Conservation (phyloP, 1,284 basidiomycete species). For the Apiotrichum siamense region DNA sequence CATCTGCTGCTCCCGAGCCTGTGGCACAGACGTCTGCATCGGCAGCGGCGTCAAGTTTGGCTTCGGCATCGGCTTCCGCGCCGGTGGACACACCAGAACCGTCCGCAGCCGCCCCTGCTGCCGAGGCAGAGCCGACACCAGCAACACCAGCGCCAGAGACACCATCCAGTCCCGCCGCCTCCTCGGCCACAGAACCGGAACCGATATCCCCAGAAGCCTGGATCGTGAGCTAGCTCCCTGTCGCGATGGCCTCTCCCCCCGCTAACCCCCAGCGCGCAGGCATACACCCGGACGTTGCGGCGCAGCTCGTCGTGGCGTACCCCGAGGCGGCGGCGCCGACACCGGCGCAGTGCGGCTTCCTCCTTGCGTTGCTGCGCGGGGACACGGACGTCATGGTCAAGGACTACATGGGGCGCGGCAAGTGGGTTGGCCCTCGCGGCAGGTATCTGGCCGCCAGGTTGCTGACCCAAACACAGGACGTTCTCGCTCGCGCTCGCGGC, state of each 20-base stretch:
- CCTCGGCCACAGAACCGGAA: no score
- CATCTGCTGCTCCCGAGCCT: no score
- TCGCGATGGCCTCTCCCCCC: neutral
- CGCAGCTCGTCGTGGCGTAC: slow-evolving; percentile 9
- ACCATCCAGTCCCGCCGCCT: no score
- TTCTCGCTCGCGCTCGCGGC: slow-evolving; percentile 24
- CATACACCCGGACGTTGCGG: slow-evolving; percentile 1
- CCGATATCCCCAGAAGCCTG: slow-evolving; percentile 1
- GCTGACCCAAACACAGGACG: slow-evolving; percentile 7
- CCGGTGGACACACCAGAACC: no score
- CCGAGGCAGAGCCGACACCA: no score
- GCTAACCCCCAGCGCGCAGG: slow-evolving; percentile 11
- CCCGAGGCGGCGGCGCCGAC: slow-evolving; percentile 27
- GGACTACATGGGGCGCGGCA: slow-evolving; percentile 37
- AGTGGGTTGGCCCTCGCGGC: slow-evolving; percentile 27
- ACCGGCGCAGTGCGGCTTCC: slow-evolving; percentile 27
- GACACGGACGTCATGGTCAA: slow-evolving; percentile 27
- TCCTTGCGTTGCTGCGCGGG: slow-evolving; percentile 20
- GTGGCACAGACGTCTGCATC: no score
- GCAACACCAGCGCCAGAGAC: no score
- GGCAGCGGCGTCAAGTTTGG: no score
- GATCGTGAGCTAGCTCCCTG: slow-evolving; percentile 2
- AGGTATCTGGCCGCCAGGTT: no score
- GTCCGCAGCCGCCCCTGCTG: no score
- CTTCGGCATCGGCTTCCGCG: no score